Evolutionary conservation across 2,329 filamentous ascomycete species (phyloP).

Genomic region (Fusarium cyanostomum): DNA sequence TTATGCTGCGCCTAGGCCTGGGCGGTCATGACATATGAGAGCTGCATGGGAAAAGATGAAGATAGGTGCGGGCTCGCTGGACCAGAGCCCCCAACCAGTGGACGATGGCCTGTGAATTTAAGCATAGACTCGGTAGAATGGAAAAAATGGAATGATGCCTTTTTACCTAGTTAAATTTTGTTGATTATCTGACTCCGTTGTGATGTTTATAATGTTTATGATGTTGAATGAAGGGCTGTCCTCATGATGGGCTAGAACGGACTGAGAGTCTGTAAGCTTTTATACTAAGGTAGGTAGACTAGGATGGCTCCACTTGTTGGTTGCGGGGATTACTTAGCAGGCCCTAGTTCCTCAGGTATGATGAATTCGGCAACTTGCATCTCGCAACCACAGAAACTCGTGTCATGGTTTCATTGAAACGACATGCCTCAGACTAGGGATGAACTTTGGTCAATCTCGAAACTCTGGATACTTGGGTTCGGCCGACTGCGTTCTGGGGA

Average conservation of each 20-base stretch:
- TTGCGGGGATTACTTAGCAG: neutral
- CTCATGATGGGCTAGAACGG: too few relatives aligned
- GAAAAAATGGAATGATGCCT: conserved; percentile 46
- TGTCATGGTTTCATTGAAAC: neutral
- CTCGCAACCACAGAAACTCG: neutral
- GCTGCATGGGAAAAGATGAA: conserved; percentile 37
- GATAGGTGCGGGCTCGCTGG: conserved; percentile 35
- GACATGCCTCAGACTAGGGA: conserved; percentile 4
- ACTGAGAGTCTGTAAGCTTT: too few relatives aligned
- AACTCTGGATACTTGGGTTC: too few relatives aligned
- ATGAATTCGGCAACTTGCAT: conserved; percentile 1
- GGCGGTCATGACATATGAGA: conserved; percentile 44
- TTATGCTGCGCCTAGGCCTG: conserved; percentile 36
- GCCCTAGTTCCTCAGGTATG: neutral
- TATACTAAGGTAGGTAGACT: too few relatives aligned
- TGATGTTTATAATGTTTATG: conserved; percentile 1
- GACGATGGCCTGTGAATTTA: conserved; percentile 45
- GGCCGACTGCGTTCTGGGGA: neutral
- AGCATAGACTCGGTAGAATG: conserved; percentile 53
- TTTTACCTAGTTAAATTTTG: conserved; percentile 34
- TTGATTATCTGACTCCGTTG: neutral
- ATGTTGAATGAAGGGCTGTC: too few relatives aligned
- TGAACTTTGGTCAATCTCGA: neutral
- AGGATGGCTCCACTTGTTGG: neutral
- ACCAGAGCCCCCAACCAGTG: conserved; percentile 37